These are phyloP conservation scores for Amanita rimosa DNA, from an alignment of 768 basidiomycete species.

Conservation along the genomic window DNA sequence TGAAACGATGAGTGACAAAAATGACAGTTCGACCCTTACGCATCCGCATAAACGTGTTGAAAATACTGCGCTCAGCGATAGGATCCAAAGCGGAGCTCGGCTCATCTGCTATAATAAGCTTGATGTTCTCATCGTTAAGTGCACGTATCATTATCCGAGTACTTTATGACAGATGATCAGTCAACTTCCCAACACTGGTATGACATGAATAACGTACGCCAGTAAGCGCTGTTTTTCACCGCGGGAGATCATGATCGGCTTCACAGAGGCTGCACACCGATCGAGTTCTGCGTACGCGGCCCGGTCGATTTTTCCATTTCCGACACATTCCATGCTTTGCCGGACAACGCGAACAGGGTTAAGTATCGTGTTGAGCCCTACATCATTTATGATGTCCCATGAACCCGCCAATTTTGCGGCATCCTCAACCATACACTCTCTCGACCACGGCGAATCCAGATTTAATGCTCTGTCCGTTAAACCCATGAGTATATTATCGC, in stretches of 20 bases:
- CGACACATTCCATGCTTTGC: constrained; percentile 18
- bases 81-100: constrained; percentile 49
- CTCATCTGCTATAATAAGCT: constrained; percentile 45
- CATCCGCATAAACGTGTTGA: constrained; percentile 23
- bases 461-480: constrained; percentile 5
- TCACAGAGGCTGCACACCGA: constrained; percentile 15
- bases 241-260: constrained; percentile 23
- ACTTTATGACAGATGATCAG: constrained; percentile 12
- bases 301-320: constrained; percentile 15
- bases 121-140: constrained; percentile 24
- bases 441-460: constrained; percentile 4
- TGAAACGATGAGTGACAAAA: constrained; percentile 46
- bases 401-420: constrained; percentile 30
- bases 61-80: constrained; percentile 36
- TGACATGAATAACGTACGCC: constrained; percentile 24
- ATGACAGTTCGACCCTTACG: constrained; percentile 42
- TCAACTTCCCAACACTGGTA: background rate
- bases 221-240: constrained; percentile 40
- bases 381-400: constrained; percentile 24
- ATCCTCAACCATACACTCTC: constrained; percentile 13
- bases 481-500: constrained; percentile 28
- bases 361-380: constrained; percentile 30
- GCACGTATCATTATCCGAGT: constrained; percentile 35
- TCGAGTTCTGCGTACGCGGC: constrained; percentile 22
- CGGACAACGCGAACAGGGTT: constrained; percentile 18